Base-by-base conservation (phyloP, 352 stramenopile species). In the Vaucheria bursata region DNA sequence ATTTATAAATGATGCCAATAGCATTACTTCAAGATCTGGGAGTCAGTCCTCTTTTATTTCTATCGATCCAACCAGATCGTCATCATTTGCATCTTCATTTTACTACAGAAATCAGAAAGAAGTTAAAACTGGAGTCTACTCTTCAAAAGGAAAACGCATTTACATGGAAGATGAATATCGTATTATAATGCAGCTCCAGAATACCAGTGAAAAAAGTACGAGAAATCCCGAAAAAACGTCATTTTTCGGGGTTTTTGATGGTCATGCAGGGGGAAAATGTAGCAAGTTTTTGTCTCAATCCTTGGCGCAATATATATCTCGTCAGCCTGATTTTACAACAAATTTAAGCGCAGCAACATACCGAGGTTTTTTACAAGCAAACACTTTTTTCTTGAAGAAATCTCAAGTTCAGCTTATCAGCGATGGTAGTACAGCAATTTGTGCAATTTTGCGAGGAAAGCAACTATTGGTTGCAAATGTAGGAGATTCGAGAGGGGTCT, bases 401-500 rank as follows among this genome's bases (percentile, higher is more conserved):
- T 72, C 78, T 8, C 72, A 83, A n/a, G 32, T 72, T 34, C 81
- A 73, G 12, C 65, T 53, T 34, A 67, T 67, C 1, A 83, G 76
- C 31, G 78, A 83, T 59, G 78, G 77, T 73, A 79, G 68, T 32
- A 83, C 78, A 1, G 78, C 78, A 12, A 72, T 83, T 1, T 72
- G 40, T 31, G 73, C 32, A 2, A 76, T 83, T 25, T n/a, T 83
- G 40, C 72, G 78, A 25, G 70, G 71, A 18, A 25, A 68, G 12
- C 37, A 59, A 1, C 70, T 83, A 52, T 67, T 70, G 38, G 67
- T 83, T 0, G 85, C 82, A 1, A 86, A 86, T 50, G 83, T 86
- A 33, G 83, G 84, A 4, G 85, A 83, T 34, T 78, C 66, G 72
- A 74, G 86, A 25, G 81, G n/a, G n/a, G n/a, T n/a, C n/a, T n/a